Conservation (phyloP, 78 protist species). For the Polysphondylium violaceum region DNA sequence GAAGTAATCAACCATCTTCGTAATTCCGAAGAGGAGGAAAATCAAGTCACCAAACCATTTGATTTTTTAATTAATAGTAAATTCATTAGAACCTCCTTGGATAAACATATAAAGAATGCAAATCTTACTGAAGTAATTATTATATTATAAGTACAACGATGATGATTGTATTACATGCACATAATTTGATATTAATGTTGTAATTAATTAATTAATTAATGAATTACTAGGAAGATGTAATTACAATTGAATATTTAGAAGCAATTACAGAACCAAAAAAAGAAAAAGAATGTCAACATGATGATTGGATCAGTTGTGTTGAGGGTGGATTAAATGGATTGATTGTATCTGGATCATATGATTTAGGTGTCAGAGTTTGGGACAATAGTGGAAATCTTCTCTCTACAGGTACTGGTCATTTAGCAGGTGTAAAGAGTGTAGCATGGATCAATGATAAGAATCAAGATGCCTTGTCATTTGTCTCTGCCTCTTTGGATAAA, state of each 20-base stretch:
- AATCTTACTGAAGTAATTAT: constrained; percentile 18
- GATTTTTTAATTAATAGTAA: constrained; percentile 83
- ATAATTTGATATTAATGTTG: neutral
- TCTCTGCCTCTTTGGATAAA: constrained; percentile 50
- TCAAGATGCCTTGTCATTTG: neutral
- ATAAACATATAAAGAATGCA: constrained; percentile 37
- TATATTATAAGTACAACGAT: neutral
- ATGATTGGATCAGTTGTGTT: constrained; percentile 59
- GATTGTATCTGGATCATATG: constrained; percentile 41
- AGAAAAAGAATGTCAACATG: constrained; percentile 77
- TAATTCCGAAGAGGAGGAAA: neutral
- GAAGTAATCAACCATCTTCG: constrained; percentile 83
- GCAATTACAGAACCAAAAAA: constrained; percentile 76
- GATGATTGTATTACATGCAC: too few relatives aligned
- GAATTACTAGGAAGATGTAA: constrained; percentile 12
- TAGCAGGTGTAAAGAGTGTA: constrained; percentile 60
- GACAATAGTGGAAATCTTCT: constrained; percentile 2
- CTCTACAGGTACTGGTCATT: constrained; percentile 57
- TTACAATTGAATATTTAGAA: constrained; percentile 71
- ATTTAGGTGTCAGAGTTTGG: constrained; percentile 67
- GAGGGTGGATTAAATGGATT: constrained; percentile 43
- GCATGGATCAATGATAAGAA: constrained; percentile 13
- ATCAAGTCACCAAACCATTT: constrained; percentile 46
- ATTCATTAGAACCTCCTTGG: constrained; percentile 80
- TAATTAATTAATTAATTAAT: neutral